phyloP scores from a whole-genome alignment of 2,329 filamentous ascomycete genomes.

The Fusarium sp. region DNA sequence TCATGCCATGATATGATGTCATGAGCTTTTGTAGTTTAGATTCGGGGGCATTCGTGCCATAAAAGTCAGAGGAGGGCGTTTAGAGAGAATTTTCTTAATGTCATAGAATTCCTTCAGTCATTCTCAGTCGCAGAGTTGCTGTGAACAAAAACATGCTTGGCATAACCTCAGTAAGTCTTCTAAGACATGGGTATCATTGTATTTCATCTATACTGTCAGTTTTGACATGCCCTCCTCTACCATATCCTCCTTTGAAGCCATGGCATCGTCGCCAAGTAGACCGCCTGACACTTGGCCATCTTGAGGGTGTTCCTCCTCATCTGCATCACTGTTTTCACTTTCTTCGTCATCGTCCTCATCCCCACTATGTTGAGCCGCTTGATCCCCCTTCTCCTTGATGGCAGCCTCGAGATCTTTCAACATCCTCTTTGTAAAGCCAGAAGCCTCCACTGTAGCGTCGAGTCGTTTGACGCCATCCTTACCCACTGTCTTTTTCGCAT shows the following conservation, averaged over 20 bases:
- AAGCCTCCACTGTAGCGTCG: constrained; percentile 90
- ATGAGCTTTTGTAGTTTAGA: constrained; percentile 56
- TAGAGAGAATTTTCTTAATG: constrained; percentile 43
- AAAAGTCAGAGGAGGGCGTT: constrained; percentile 40
- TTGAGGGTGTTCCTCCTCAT: constrained; percentile 32
- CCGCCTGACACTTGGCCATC: constrained; percentile 36
- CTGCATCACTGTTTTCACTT: constrained; percentile 43
- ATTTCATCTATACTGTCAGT: constrained; percentile 43
- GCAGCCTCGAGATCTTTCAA: constrained; percentile 92
- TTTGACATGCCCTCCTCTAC: constrained; percentile 48
- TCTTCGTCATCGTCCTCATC: constrained; percentile 47
- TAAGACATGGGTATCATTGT: constrained; percentile 34
- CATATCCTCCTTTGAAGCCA: constrained; percentile 22
- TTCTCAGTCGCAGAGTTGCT: background rate
- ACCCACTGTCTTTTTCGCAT: constrained; percentile 80
- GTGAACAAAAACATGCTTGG: background rate
- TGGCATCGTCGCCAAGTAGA: constrained; percentile 38
- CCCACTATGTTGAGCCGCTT: constrained; percentile 54
- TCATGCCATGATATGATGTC: constrained; percentile 49
- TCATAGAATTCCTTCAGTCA: constrained; percentile 31
- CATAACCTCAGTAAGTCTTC: background rate
- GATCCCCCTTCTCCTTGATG: constrained; percentile 79
- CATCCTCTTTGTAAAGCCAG: constrained; percentile 97
- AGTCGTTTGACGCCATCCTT: constrained; percentile 75
- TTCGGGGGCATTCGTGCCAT: constrained; percentile 46